A percentile compares a stretch with the other conserved stretches of the same genome.
Conservation (phyloP, 257 asterid species). For the Solanum medicagineum region DNA sequence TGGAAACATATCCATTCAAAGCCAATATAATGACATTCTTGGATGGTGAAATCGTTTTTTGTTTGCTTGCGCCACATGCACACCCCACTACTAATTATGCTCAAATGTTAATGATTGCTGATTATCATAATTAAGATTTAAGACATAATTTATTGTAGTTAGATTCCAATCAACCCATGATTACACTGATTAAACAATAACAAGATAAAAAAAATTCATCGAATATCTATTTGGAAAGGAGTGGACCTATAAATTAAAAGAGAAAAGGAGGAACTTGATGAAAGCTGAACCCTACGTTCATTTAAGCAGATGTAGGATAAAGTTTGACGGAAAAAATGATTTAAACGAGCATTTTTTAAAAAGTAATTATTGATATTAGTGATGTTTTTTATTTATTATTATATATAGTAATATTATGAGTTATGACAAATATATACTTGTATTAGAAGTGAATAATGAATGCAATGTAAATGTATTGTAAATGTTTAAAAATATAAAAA, state of each 20-base stretch:
- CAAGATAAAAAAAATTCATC: background rate
- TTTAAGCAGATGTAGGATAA: background rate
- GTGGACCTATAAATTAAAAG: background rate
- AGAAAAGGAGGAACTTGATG: background rate
- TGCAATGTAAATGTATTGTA: too few relatives aligned
- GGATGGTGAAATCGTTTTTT: background rate
- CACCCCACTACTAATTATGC: background rate
- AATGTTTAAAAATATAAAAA: too few relatives aligned
- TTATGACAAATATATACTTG: too few relatives aligned
- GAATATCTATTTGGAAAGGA: background rate
- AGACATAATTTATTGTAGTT: background rate
- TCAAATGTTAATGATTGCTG: background rate
- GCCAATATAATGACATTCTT: background rate
- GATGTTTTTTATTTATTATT: too few relatives aligned
- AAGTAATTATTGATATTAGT: too few relatives aligned
- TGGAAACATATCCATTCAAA: background rate
- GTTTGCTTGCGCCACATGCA: background rate
- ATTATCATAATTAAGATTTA: background rate
- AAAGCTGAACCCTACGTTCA: background rate
- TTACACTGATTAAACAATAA: background rate
- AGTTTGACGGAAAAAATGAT: too few relatives aligned
- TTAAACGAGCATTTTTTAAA: too few relatives aligned
- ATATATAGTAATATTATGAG: too few relatives aligned
- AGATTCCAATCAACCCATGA: background rate
- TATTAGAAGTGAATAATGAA: too few relatives aligned